Conservation (phyloP, 164 flowering plant genomes). For the Platanus orientalis region DNA sequence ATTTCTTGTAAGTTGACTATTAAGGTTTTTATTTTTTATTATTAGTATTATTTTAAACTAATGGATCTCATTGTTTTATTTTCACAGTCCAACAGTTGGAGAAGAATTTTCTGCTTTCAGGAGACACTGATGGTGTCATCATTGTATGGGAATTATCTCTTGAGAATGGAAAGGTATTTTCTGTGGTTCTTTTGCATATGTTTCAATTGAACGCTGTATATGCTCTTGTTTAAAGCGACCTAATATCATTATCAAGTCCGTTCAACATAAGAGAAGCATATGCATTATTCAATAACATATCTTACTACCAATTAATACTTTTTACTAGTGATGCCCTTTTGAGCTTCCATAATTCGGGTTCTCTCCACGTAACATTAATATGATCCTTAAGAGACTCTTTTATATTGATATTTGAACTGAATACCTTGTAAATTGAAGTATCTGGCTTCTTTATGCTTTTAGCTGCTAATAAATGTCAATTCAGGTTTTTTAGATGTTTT, state of each 20-base stretch:
- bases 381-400: too few species aligned
- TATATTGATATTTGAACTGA: too few species aligned
- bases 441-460: too few species aligned
- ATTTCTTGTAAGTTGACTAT: conserved; percentile 5
- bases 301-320: background rate
- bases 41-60: background rate
- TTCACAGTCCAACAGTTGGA: conserved; percentile 49
- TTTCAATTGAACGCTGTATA: background rate
- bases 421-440: too few species aligned
- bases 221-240: background rate
- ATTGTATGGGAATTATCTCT: conserved; percentile 75
- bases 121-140: conserved; percentile 78
- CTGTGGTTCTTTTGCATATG: background rate
- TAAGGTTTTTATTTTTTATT: too few species aligned
- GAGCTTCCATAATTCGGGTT: background rate
- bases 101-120: conserved; percentile 77
- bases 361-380: background rate
- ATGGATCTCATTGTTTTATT: conserved; percentile 10
- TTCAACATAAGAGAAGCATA: background rate
- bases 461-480: too few species aligned
- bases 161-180: conserved; percentile 47
- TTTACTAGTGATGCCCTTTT: background rate
- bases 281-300: background rate
- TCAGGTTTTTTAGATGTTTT: too few species aligned
- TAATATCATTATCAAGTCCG: background rate